phyloP scores from a whole-genome alignment of 495 filamentous ascomycete species.

The Tricharina praecox region DNA sequence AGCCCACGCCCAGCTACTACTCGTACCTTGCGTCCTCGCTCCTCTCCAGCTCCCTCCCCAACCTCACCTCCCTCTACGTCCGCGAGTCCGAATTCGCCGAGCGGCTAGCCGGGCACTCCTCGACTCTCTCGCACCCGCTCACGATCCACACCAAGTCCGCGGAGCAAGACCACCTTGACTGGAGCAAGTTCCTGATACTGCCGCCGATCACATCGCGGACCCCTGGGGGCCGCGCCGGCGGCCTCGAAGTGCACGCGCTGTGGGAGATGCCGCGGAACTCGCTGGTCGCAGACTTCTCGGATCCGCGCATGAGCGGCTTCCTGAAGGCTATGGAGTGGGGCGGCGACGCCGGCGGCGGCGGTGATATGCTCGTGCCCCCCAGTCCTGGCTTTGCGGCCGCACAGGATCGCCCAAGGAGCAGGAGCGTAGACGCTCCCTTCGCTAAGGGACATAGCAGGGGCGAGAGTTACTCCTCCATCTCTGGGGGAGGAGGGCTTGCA shows the following conservation, averaged over 20 bases:
- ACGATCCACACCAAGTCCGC: slow-evolving; percentile 12
- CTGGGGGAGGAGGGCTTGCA: slow-evolving; percentile 2
- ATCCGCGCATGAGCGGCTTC: slow-evolving; percentile 1
- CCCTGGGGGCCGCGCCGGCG: slow-evolving; percentile 6
- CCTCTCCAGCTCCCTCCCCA: slow-evolving; percentile 53
- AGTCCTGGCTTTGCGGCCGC: slow-evolving; percentile 1
- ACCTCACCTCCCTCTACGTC: slow-evolving; percentile 62
- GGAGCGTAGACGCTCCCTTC: not conserved
- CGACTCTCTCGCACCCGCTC: slow-evolving; percentile 19
- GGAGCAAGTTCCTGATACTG: slow-evolving; percentile 14
- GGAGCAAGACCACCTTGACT: slow-evolving; percentile 22
- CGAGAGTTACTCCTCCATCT: not conserved
- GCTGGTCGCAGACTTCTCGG: slow-evolving; percentile 8
- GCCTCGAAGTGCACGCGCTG: slow-evolving; percentile 13
- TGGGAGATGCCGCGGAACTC: slow-evolving; percentile 15
- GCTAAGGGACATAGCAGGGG: not conserved
- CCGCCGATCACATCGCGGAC: too few relatives aligned
- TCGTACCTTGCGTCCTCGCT: slow-evolving; percentile 69
- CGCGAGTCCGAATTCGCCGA: slow-evolving; percentile 69
- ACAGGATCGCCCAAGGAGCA: not conserved
- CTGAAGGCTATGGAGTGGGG: slow-evolving; percentile 4
- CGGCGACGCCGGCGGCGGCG: too few relatives aligned
- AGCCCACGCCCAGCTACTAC: slow-evolving; percentile 57
- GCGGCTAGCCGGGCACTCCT: slow-evolving; percentile 37
- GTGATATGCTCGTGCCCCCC: slow-evolving; percentile 2